Percentiles rank a stretch among this genome's conserved stretches.
Evolutionary conservation across 148 eudicot species (phyloP).

Genomic region (Euryodendron excelsum): DNA sequence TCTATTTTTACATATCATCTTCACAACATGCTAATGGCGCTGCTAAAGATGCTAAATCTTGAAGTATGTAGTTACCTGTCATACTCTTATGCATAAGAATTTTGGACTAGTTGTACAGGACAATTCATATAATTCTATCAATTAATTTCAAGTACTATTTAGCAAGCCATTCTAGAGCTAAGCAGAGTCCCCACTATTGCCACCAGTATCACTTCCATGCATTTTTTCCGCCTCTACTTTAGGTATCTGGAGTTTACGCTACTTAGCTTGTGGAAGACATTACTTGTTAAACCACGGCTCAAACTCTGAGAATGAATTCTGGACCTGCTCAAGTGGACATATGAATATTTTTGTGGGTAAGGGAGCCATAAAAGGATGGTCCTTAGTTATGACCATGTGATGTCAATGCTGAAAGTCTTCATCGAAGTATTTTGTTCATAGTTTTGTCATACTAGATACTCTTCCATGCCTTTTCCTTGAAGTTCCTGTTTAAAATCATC

Average conservation of each 20-base stretch:
- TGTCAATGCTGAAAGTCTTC: slow-evolving; percentile 1
- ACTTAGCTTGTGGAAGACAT: not conserved
- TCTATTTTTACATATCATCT: slow-evolving; percentile 1
- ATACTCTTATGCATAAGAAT: not conserved
- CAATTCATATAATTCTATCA: not conserved
- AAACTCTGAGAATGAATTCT: no score
- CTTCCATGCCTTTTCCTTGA: not conserved
- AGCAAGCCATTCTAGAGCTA: not conserved
- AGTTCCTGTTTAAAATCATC: no score
- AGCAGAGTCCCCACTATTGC: not conserved
- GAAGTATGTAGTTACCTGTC: not conserved
- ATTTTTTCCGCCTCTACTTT: not conserved
- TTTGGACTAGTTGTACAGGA: not conserved
- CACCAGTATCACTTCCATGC: not conserved
- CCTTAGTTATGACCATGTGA: not conserved
- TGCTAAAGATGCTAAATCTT: no score
- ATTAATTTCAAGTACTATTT: no score
- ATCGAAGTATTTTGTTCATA: not conserved
- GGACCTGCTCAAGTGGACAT: not conserved
- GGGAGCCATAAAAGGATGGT: not conserved
- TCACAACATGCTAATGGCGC: not conserved
- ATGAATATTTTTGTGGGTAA: not conserved
- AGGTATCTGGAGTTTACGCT: not conserved
- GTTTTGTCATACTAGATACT: not conserved
- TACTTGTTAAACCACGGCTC: no score